Evolutionary conservation across 768 basidiomycete genomes (phyloP), one percentile per base, ranked within the genome.

Genomic region (Panaeolus papilionaceus): DNA sequence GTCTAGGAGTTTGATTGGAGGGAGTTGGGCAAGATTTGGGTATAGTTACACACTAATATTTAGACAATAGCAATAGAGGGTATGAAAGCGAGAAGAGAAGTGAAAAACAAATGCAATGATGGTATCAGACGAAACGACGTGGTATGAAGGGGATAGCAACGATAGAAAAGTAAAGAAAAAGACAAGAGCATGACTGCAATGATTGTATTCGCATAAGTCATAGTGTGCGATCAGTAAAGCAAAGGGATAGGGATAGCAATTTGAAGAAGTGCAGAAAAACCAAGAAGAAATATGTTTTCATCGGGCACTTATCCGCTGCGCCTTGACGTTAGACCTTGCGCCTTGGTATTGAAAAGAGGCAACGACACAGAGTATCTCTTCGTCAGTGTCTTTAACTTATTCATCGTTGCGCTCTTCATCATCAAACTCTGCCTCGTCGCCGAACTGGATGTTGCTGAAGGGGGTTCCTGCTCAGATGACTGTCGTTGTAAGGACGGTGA

Each of bases 361-460:
- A 85, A 80, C 18, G 82, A 81, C 51, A 84, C 75, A 7, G 84
- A 84, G 72, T 85, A 86, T n/a, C 84, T 80, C 67, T 85, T 84
- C 20, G 83, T 85, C 65, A 84, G 77, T 16, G 78, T 80, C 61
- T 79, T 82, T 12, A 85, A 71, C 64, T 77, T 81, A 61, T 77
- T 74, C 65, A 84, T 83, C 0, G 83, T 80, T 47, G 72, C 76
- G 14, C 14, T 58, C 33, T 58, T 58, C 28, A 58, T 58, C 1
- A 33, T 58, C 28, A 33, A 12, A 33, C 54, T 33, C 33, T 58
- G 54, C 28, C 54, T 58, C 54, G 54, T 58, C 14, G 54, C 54
- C 14, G 54, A 58, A 58, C 54, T 58, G 16, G 54, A 58, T 10
- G 54, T 58, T 7, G 54, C 26, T 3, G 54, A 58, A 33, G 54